Percentiles rank a stretch among this genome's conserved stretches.
phyloP scores from a whole-genome alignment of 1,284 basidiomycete species.

The Ceratobasidium theobromae region DNA sequence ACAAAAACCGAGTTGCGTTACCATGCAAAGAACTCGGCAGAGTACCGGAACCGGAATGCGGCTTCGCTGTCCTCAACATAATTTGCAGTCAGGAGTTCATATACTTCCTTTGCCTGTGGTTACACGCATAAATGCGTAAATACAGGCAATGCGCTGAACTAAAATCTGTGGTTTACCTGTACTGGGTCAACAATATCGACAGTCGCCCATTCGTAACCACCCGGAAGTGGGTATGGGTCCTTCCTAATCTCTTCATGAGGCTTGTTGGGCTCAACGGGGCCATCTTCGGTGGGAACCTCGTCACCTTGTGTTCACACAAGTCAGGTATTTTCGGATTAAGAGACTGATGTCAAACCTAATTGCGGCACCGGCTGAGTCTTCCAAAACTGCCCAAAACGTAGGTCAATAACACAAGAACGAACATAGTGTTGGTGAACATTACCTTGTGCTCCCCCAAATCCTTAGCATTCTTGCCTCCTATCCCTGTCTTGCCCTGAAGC shows the following conservation, averaged over 20 bases:
- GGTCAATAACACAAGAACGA: constrained; percentile 26
- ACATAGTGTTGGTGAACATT: constrained; percentile 36
- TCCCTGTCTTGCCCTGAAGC: constrained; percentile 65
- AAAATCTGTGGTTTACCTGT: constrained; percentile 54
- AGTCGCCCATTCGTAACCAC: constrained; percentile 90
- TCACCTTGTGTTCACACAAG: constrained; percentile 53
- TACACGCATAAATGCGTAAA: neutral
- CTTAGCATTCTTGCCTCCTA: constrained; percentile 72
- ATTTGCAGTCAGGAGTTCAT: constrained; percentile 87
- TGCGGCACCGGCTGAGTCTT: constrained; percentile 94
- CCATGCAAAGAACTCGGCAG: constrained; percentile 94
- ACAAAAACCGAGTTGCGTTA: constrained; percentile 43
- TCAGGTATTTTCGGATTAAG: constrained; percentile 32
- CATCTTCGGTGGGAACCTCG: constrained; percentile 68
- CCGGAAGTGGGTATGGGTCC: constrained; percentile 84
- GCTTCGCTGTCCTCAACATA: constrained; percentile 98
- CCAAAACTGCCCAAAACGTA: constrained; percentile 71
- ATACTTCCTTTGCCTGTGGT: constrained; percentile 88
- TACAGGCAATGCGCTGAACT: neutral
- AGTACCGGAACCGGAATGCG: constrained; percentile 95
- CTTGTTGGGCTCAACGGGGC: constrained; percentile 84
- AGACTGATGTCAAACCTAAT: constrained; percentile 50
- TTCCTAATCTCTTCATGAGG: constrained; percentile 79
- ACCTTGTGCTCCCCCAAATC: constrained; percentile 87
- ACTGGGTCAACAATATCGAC: constrained; percentile 78